Base-by-base conservation (phyloP, 805 yeast genomes). In the Zygoascus flipseniorum region DNA sequence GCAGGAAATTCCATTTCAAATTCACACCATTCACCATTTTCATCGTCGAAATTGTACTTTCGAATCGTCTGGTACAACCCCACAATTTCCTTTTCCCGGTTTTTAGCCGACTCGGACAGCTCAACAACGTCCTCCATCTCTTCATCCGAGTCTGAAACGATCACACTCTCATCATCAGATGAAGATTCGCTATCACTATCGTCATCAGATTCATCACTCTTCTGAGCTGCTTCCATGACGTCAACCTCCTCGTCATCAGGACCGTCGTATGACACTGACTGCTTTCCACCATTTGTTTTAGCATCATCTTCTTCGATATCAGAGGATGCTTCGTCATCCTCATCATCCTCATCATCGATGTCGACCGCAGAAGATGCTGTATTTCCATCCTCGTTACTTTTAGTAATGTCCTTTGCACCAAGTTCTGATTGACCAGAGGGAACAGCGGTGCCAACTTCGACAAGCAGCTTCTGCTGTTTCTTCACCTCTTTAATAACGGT, bases 171-270 rank as follows among this genome's bases (percentile, higher is more conserved):
- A n/a, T 64, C 61, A 8, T 55, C 58, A n/a, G 56, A 49, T 4
- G 19, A 18, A 46, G 44, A 42, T 3, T 37, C 45, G 14, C 54
- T 61, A 18, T 55, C 61, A 39, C 54, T 55, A 32, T 68, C 73
- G 39, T 65, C 60, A 23, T 63, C 70, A 20, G 62, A 66, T 35
- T 56, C 66, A 26, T 58, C 55, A 14, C 63, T 60, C 51, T 69
- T 71, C 43, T 90, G 81, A 62, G 84, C 95, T 63, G 78, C 78
- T 70, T 83, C 83, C 90, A 88, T 86, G 50, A 87, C 86, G 67
- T 89, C 97, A 56, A 87, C 74, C 66, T 90, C 97, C 31, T 89
- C 98, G 58, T 90, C 97, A 71, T 90, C 98, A 35, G 97, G 96
- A 14, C 82, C 96, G 58, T 90, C 98, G 62, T 89, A 89, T 1